Conservation (phyloP, 2,329 filamentous ascomycete genomes). For the Geosmithia morbida region DNA sequence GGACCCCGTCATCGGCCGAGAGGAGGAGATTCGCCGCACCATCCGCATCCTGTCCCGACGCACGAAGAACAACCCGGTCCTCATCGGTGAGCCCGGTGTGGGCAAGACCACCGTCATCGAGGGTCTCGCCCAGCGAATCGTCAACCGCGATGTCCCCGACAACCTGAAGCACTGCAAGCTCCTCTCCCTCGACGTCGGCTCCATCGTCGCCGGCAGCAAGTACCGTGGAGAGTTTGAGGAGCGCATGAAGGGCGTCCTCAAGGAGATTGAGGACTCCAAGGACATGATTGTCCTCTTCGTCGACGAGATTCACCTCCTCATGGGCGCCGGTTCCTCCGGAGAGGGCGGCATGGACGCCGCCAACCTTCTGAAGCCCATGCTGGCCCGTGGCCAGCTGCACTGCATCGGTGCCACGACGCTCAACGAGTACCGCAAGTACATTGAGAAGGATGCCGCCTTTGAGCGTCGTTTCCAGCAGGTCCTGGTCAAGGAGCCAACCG, state of each 20-base stretch:
- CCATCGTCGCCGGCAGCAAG: conserved; percentile 92
- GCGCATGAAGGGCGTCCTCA: conserved; percentile 96
- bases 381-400: conserved; percentile 89
- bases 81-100: conserved; percentile 96
- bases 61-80: conserved; percentile 97
- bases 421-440: conserved; percentile 94
- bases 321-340: conserved; percentile 89
- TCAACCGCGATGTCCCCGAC: conserved; percentile 91
- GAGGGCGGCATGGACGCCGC: conserved; percentile 98
- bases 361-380: conserved; percentile 95
- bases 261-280: conserved; percentile 88
- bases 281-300: conserved; percentile 98
- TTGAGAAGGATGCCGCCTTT: conserved; percentile 96
- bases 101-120: conserved; percentile 98
- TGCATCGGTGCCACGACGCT: conserved; percentile 96
- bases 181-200: conserved; percentile 88
- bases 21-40: conserved; percentile 88
- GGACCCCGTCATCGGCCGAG: conserved; percentile 90
- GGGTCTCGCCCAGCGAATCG: conserved; percentile 85
- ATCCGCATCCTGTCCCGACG: conserved; percentile 82
- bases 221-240: conserved; percentile 98
- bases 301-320: conserved; percentile 95
- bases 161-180: conserved; percentile 89
- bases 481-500: conserved; percentile 82
- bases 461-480: conserved; percentile 98